Evolutionary conservation across 2,329 filamentous ascomycete genomes (phyloP).

Genomic region (Periconia digitata): DNA sequence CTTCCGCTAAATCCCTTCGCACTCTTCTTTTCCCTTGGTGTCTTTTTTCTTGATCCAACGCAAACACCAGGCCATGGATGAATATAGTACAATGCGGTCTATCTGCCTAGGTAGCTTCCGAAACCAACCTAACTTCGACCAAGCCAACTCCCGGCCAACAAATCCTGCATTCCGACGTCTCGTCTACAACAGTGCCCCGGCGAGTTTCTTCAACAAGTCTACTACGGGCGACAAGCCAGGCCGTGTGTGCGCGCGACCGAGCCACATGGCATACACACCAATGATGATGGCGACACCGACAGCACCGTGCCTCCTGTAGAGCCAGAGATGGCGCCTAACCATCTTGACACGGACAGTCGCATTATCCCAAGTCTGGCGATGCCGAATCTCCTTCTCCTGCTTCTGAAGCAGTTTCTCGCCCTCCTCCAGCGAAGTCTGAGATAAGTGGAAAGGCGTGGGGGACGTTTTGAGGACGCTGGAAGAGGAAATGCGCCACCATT

Average conservation of each 20-base stretch:
- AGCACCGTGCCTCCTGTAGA: slow-evolving; percentile 65
- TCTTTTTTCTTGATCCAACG: too few species aligned
- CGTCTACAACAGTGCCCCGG: slow-evolving; percentile 4
- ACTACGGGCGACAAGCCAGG: slow-evolving; percentile 17
- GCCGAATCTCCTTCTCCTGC: slow-evolving; percentile 72
- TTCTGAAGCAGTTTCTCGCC: slow-evolving; percentile 68
- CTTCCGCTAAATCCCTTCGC: too few species aligned
- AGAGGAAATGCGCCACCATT: slow-evolving; percentile 72
- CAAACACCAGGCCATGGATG: too few species aligned
- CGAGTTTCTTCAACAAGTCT: slow-evolving; percentile 17
- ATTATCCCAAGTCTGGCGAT: slow-evolving; percentile 61
- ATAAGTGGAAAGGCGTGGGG: slow-evolving; percentile 53
- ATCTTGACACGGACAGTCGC: slow-evolving; percentile 45
- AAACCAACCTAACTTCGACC: too few species aligned
- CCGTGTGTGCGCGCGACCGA: slow-evolving; percentile 24
- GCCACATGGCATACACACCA: slow-evolving; percentile 39
- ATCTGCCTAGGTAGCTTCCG: too few species aligned
- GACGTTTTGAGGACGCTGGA: slow-evolving; percentile 87
- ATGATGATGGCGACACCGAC: slow-evolving; percentile 53
- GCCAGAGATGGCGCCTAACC: slow-evolving; percentile 55
- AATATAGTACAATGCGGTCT: too few species aligned
- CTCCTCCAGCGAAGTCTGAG: slow-evolving; percentile 62
- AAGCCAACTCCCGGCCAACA: too few species aligned
- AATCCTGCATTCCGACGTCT: not conserved
- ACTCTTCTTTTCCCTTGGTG: too few species aligned